Conservation (phyloP, 75 land plant genomes). For the Pseudotsuga menziesii region DNA sequence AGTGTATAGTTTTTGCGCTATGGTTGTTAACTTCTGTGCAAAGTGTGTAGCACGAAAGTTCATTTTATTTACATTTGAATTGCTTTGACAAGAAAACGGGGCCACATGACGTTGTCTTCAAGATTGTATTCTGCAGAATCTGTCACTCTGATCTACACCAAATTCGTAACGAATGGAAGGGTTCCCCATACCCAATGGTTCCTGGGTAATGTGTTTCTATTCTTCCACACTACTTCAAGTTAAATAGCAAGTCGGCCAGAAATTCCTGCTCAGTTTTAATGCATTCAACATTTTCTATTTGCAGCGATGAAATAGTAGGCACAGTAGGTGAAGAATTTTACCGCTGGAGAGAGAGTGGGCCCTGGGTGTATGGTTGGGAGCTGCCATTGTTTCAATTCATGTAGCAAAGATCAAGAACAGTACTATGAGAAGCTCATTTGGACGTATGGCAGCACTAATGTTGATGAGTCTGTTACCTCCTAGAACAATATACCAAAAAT, state of each 20-base stretch:
- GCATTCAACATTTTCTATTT: too few relatives aligned
- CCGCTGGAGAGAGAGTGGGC: constrained; percentile 60
- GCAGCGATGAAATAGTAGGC: constrained; percentile 75
- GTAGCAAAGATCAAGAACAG: constrained; percentile 46
- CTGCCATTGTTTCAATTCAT: constrained; percentile 51
- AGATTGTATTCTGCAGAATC: constrained; percentile 37
- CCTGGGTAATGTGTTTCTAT: constrained; percentile 28
- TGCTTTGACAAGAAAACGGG: not conserved
- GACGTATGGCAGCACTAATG: constrained; percentile 46
- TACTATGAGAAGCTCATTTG: constrained; percentile 49
- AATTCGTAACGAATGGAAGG: constrained; percentile 36
- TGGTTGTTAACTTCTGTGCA: not conserved
- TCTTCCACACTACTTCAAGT: too few relatives aligned
- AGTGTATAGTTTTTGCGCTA: too few relatives aligned
- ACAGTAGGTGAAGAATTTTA: constrained; percentile 52
- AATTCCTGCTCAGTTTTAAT: too few relatives aligned
- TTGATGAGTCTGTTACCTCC: constrained; percentile 63
- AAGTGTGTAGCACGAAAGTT: too few relatives aligned
- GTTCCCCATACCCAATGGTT: constrained; percentile 30
- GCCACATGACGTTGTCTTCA: constrained; percentile 23
- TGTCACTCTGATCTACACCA: constrained; percentile 46
- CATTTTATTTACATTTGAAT: too few relatives aligned
- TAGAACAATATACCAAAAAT: too few relatives aligned
- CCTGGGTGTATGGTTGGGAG: constrained; percentile 60
- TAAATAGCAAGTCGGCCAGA: too few relatives aligned